Evolutionary conservation across 495 filamentous ascomycete genomes (phyloP).

Genomic region (Beverwykella pulmonaria): DNA sequence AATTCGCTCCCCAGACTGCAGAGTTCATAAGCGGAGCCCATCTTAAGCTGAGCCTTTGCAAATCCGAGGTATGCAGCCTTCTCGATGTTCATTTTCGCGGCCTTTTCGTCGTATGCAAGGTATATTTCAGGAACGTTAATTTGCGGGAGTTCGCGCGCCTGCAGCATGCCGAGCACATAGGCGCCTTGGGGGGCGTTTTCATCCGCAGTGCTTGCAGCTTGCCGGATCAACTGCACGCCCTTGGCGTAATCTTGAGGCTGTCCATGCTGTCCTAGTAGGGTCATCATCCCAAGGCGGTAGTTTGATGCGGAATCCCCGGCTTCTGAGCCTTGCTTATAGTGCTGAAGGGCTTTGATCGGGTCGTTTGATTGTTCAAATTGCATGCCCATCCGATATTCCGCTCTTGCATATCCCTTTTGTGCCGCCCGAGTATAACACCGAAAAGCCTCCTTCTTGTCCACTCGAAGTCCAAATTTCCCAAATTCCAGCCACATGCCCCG

Average conservation of each 20-base stretch:
- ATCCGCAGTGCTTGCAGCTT: slow-evolving; percentile 84
- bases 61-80: slow-evolving; percentile 97
- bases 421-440: slow-evolving; percentile 81
- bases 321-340: slow-evolving; percentile 79
- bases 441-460: slow-evolving; percentile 95
- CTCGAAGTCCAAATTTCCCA: slow-evolving; percentile 85
- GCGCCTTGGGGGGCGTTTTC: slow-evolving; percentile 98
- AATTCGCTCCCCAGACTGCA: slow-evolving; percentile 94
- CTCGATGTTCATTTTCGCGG: slow-evolving; percentile 87
- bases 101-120: slow-evolving; percentile 71
- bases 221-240: slow-evolving; percentile 78
- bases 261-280: slow-evolving; percentile 88
- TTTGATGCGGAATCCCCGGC: slow-evolving; percentile 87
- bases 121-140: slow-evolving; percentile 74
- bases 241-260: slow-evolving; percentile 76
- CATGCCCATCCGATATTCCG: slow-evolving; percentile 98
- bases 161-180: slow-evolving; percentile 95
- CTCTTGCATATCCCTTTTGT: slow-evolving; percentile 86
- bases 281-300: slow-evolving; percentile 98
- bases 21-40: slow-evolving; percentile 94
- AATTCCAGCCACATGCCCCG: slow-evolving; percentile 97
- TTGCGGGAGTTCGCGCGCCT: slow-evolving; percentile 85
- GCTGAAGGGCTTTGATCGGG: slow-evolving; percentile 81
- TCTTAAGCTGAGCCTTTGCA: slow-evolving; percentile 95
- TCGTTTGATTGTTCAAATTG: slow-evolving; percentile 94